phyloP scores from a whole-genome alignment of 139 green algal species.

The Astrephomene gubernaculifera region DNA sequence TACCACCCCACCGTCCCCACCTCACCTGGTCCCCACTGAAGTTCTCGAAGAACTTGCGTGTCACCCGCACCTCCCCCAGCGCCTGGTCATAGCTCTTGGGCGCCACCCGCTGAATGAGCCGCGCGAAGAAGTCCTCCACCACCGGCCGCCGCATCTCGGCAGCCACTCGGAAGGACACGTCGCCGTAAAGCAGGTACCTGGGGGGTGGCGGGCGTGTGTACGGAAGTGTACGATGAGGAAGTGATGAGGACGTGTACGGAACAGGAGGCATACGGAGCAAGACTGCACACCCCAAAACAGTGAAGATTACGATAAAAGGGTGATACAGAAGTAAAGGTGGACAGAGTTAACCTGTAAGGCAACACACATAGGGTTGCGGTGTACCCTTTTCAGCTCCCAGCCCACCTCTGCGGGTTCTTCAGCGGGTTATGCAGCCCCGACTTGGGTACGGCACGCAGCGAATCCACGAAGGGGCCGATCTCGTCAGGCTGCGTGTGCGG shows the following conservation, averaged over 20 bases:
- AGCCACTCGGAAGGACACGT: conserved; percentile 81
- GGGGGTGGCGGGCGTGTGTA: background rate
- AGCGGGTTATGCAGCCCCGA: conserved; percentile 94
- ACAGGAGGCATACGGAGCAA: too few species aligned
- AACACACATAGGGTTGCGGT: too few species aligned
- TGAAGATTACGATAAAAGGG: too few species aligned
- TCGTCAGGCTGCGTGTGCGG: conserved; percentile 79
- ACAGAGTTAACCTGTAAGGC: too few species aligned
- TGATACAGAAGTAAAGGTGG: too few species aligned
- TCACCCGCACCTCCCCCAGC: conserved; percentile 88
- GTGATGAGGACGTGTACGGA: too few species aligned
- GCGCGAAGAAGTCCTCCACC: conserved; percentile 88
- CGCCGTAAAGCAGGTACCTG: conserved; percentile 93
- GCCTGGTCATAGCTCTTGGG: conserved; percentile 92
- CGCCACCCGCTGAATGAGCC: conserved; percentile 90
- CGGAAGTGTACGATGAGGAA: background rate
- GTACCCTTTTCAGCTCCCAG: background rate
- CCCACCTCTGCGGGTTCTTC: conserved; percentile 76
- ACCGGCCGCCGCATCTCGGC: conserved; percentile 79
- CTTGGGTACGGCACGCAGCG: conserved; percentile 83
- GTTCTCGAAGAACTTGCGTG: conserved; percentile 95
- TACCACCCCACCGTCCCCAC: background rate
- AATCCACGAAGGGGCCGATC: conserved; percentile 81
- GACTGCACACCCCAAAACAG: too few species aligned
- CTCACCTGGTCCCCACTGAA: conserved; percentile 94